A percentile compares a stretch with the other conserved stretches of the same genome.
phyloP scores from a whole-genome alignment of 1,139 yeast species.

The Yamadazyma atmosphaerica region DNA sequence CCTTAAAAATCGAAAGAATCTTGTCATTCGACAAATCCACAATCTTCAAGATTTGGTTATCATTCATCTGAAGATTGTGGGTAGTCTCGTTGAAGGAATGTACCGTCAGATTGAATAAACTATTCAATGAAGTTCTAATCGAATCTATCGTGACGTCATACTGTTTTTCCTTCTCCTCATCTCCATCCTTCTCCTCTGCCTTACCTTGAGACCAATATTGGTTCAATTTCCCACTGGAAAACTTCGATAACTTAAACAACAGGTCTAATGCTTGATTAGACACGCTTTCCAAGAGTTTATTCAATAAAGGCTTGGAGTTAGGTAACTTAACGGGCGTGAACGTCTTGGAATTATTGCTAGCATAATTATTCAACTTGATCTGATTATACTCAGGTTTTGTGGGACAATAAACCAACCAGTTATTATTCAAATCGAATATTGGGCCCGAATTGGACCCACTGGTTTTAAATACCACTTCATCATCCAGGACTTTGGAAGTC shows the following conservation, averaged over 20 bases:
- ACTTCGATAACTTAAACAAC: slow-evolving; percentile 48
- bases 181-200: slow-evolving; percentile 16
- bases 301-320: slow-evolving; percentile 43
- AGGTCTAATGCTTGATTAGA: slow-evolving; percentile 59
- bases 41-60: slow-evolving; percentile 40
- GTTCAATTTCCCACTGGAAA: slow-evolving; percentile 45
- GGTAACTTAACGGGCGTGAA: slow-evolving; percentile 51
- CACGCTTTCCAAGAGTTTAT: slow-evolving; percentile 46
- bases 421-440: slow-evolving; percentile 51
- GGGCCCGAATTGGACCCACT: slow-evolving; percentile 38
- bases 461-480: slow-evolving; percentile 29
- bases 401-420: slow-evolving; percentile 53
- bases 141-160: slow-evolving; percentile 27
- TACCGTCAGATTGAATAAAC: slow-evolving; percentile 37
- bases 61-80: slow-evolving; percentile 17
- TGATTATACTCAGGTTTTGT: slow-evolving; percentile 35
- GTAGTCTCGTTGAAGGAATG: slow-evolving; percentile 31
- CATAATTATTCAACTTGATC: slow-evolving; percentile 20
- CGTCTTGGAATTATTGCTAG: slow-evolving; percentile 7
- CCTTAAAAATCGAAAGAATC: slow-evolving; percentile 52
- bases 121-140: slow-evolving; percentile 33
- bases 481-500: slow-evolving; percentile 17
- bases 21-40: slow-evolving; percentile 48
- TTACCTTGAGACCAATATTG: slow-evolving; percentile 19
- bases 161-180: slow-evolving; percentile 5